Evolutionary conservation across 2,329 filamentous ascomycete genomes (phyloP).

Genomic region (Phialophora tarda): DNA sequence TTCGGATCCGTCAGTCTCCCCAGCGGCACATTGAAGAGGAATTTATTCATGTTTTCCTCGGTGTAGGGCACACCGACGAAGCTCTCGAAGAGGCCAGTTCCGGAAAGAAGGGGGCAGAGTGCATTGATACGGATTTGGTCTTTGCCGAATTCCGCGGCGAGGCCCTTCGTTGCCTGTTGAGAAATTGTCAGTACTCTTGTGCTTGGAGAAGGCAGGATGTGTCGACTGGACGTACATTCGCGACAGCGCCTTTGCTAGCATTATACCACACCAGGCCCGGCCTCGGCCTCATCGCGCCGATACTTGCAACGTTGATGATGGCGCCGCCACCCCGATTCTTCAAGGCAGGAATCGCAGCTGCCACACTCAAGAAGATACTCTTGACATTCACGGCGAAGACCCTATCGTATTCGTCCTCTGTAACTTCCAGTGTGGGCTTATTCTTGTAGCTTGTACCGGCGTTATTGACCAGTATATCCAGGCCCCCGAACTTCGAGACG

Average conservation of each 20-base stretch:
- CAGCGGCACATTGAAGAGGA: constrained; percentile 52
- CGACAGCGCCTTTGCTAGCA: constrained; percentile 52
- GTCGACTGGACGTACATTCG: constrained; percentile 47
- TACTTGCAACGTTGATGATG: constrained; percentile 54
- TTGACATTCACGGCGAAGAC: constrained; percentile 55
- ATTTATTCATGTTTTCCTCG: constrained; percentile 52
- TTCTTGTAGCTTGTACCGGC: constrained; percentile 39
- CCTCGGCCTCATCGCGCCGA: constrained; percentile 50
- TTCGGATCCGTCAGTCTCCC: constrained; percentile 52
- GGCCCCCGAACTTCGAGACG: constrained; percentile 34
- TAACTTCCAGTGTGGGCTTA: constrained; percentile 47
- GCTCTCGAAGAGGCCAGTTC: constrained; percentile 63
- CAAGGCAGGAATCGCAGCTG: constrained; percentile 46
- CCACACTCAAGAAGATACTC: constrained; percentile 48
- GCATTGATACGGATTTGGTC: constrained; percentile 58
- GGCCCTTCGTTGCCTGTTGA: constrained; percentile 62
- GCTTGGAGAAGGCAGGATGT: not conserved
- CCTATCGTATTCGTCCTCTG: constrained; percentile 51
- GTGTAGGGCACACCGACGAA: constrained; percentile 52
- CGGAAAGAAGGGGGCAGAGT: constrained; percentile 68
- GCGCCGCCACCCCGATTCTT: constrained; percentile 51
- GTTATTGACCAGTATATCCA: constrained; percentile 39
- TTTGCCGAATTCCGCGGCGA: constrained; percentile 56
- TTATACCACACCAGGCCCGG: constrained; percentile 56
- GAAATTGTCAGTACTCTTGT: not conserved